Conservation (phyloP, 2,329 filamentous ascomycete species). For the Thermoascus crustaceus region DNA sequence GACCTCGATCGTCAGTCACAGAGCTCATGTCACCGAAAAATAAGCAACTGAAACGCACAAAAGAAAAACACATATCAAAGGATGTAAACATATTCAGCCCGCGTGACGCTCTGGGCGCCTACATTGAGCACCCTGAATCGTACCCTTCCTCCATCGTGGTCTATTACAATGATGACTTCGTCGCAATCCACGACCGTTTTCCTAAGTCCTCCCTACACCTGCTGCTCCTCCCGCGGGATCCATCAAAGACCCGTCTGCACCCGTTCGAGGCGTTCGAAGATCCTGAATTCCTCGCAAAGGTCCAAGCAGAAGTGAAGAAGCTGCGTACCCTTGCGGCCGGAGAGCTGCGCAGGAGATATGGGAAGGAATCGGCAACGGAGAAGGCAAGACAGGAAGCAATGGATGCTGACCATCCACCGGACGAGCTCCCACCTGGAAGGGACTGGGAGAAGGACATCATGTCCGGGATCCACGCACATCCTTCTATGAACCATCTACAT, state of each 20-base stretch:
- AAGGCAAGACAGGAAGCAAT: conserved; percentile 56
- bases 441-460: conserved; percentile 71
- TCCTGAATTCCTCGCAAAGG: conserved; percentile 55
- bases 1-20: conserved; percentile 33
- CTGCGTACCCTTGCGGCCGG: conserved; percentile 60
- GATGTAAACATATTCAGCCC: conserved; percentile 33
- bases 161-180: conserved; percentile 59
- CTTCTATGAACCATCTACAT: conserved; percentile 88
- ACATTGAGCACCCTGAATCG: conserved; percentile 55
- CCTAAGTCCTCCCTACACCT: conserved; percentile 81
- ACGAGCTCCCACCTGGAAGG: conserved; percentile 59
- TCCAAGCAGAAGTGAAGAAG: conserved; percentile 52
- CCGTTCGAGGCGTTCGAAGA: conserved; percentile 73
- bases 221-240: conserved; percentile 73
- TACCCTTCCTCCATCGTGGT: conserved; percentile 55
- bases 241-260: conserved; percentile 53
- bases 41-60: conserved; percentile 27
- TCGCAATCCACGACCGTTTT: conserved; percentile 72
- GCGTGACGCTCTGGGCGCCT: conserved; percentile 57
- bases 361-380: conserved; percentile 56
- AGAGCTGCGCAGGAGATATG: conserved; percentile 65
- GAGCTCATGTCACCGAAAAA: conserved; percentile 48
- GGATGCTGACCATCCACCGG: conserved; percentile 42
- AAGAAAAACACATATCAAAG: conserved; percentile 11
- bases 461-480: conserved; percentile 75